Evolutionary conservation across 2,329 filamentous ascomycete species (phyloP).

Genomic region (Colletotrichum limetticola): DNA sequence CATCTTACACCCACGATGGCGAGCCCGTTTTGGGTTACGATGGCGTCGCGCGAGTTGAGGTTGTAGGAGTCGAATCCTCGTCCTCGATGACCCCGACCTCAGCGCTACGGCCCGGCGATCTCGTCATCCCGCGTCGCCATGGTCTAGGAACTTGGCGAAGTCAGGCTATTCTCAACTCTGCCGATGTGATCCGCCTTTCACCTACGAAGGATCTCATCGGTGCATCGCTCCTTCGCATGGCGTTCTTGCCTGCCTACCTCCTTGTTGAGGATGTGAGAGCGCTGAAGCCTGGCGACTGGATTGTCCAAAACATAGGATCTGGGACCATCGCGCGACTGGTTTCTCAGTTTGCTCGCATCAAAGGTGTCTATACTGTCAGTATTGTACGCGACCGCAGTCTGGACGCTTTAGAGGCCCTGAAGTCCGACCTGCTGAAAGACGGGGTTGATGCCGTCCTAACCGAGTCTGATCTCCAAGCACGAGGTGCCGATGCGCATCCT

Average conservation of each 20-base stretch:
- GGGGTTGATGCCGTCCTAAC: slow-evolving; percentile 32
- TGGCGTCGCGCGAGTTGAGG: slow-evolving; percentile 33
- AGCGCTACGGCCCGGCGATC: slow-evolving; percentile 23
- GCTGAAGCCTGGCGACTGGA: slow-evolving; percentile 38
- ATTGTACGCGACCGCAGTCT: slow-evolving; percentile 37
- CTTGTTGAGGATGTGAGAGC: slow-evolving; percentile 35
- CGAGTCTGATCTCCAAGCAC: slow-evolving; percentile 29
- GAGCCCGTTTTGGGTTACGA: slow-evolving; percentile 38
- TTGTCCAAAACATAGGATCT: slow-evolving; percentile 39
- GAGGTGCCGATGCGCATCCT: not conserved
- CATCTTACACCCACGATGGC: slow-evolving; percentile 24
- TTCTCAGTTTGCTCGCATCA: slow-evolving; percentile 36
- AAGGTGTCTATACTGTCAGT: slow-evolving; percentile 28
- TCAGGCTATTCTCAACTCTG: slow-evolving; percentile 33
- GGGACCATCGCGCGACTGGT: slow-evolving; percentile 37
- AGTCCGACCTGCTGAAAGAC: not conserved
- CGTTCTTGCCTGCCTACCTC: slow-evolving; percentile 37
- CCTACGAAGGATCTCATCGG: slow-evolving; percentile 21
- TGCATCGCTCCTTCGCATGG: slow-evolving; percentile 37
- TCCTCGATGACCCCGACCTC: not conserved
- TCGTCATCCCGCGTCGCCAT: slow-evolving; percentile 29
- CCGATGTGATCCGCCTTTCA: not conserved
- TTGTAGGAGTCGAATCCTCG: not conserved
- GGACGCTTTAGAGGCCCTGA: not conserved
- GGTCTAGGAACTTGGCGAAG: slow-evolving; percentile 39